Base-by-base conservation (phyloP, 257 asterid genomes). In the Nicotiana attenuata region DNA sequence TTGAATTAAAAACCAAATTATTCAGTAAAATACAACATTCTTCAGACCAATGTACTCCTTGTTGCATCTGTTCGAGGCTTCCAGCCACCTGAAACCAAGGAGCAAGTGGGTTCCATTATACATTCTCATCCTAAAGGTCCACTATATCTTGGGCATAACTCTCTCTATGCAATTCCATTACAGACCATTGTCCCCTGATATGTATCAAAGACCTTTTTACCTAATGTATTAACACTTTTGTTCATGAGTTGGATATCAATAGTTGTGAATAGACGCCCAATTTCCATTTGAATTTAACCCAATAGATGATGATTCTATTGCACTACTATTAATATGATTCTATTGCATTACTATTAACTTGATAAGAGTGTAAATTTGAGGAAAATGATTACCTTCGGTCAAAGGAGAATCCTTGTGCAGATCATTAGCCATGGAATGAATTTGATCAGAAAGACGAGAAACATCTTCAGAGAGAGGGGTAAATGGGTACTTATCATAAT, bases 401-500 rank as follows among this genome's bases (percentile, higher is more conserved):
- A 94, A 89, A 4, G 97, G 90, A 65, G 88, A 81, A 5, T 83
- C 90, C 47, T 86, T 80, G 0, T 88, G 88, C 84, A 96, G 94
- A 88, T 92, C 94, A 80, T 80, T 73, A 81, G 96, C 87, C 92
- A 90, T 80, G 66, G 93, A 83, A 63, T 85, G 86, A 87, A 92
- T 89, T 89, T 90, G 91, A 66, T 89, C 89, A 85, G 92, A 83
- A 81, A 96, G 93, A 81, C 91, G 92, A 56, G 91, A 81, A 67
- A 94, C 94, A 53, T 92, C 97, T 31, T 78, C 81, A 22, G 97
- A 89, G 5, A 94, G 94, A 68, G 97, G 94, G 57, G 86, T 45
- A 55, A 92, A 91, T 0, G 89, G 91, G 82, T 94, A 92, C 78
- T 91, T 96, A 64, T 96, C 98, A 84, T 96, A 96, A 88, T 92